These are phyloP conservation scores for Cadophora sp. DNA, from an alignment of 2,329 filamentous ascomycete species.

Conservation along the genomic window DNA sequence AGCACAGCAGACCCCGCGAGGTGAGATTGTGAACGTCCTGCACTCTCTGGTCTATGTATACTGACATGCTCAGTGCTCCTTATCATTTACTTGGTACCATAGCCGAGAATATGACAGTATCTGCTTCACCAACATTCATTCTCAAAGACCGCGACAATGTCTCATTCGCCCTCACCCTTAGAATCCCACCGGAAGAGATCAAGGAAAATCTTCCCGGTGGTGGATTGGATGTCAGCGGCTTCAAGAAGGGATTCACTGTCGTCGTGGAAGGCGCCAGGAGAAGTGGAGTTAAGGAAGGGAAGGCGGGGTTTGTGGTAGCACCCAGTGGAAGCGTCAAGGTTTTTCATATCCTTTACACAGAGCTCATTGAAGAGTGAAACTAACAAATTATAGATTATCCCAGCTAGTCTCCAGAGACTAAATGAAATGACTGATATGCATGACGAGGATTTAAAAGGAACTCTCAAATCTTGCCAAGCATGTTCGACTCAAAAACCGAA, in stretches of 20 bases:
- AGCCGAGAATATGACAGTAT: constrained; percentile 42
- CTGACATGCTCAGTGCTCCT: constrained; percentile 1
- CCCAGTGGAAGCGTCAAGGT: constrained; percentile 31
- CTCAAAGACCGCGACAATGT: constrained; percentile 33
- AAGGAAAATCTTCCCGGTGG: constrained; percentile 26
- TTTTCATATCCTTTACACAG: constrained; percentile 10
- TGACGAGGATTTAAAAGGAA: not conserved
- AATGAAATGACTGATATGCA: constrained; percentile 25
- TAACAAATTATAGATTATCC: constrained; percentile 36
- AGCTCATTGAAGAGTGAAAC: not conserved
- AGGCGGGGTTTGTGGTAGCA: constrained; percentile 39
- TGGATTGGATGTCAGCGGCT: constrained; percentile 35
- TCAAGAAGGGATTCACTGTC: constrained; percentile 38
- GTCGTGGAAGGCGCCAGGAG: constrained; percentile 31
- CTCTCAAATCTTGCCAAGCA: constrained; percentile 31
- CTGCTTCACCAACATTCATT: constrained; percentile 42
- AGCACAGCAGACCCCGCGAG: constrained; percentile 9
- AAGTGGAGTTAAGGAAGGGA: constrained; percentile 37
- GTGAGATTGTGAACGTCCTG: not conserved
- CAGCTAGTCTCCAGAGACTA: constrained; percentile 35
- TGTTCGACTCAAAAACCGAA: constrained; percentile 31
- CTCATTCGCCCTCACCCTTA: constrained; percentile 39
- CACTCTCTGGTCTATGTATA: not conserved
- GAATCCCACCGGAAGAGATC: constrained; percentile 17
- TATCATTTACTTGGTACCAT: constrained; percentile 40